Base-by-base conservation (phyloP, 2,329 filamentous ascomycete species). In the Hirsutella rhossiliensis region DNA sequence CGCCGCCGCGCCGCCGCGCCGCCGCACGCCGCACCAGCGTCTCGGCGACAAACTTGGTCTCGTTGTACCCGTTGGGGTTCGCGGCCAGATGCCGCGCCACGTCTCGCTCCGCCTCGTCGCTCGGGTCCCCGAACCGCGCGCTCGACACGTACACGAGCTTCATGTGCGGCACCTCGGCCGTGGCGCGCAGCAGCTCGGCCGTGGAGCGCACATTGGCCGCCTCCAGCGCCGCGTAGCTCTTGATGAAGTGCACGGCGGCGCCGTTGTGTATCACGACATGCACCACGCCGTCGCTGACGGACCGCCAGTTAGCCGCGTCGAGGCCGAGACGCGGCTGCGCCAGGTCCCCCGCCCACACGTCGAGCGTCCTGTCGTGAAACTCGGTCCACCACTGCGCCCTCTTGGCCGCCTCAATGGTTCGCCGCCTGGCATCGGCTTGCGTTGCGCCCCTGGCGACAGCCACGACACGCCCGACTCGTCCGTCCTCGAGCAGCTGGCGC, bases 1-100 rank as follows among this genome's bases (percentile, higher is more conserved):
- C n/a, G n/a, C n/a, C n/a, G n/a, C n/a, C n/a, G n/a, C n/a, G n/a
- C 29, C 7, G 29, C 29, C 30, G 30, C 11, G 4, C 43, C 11
- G 11, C 52, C 46, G 4, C 41, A 39, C 5, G 52, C 47, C 1
- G 46, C 47, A 12, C 52, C 15, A 54, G 19, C 1, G 50, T 44
- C 20, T 54, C 50, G 2, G 52, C 43, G 8, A 54, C 52, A 19
- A 54, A 54, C 40, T 54, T 54, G 4, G 50, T 53, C 44, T 54
- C 52, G 37, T 38, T 47, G 31, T 54, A 54, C 1, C 49, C 49
- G 20, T 46, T 41, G 15, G 37, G 28, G 32, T 41, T 28, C 4
- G 38, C 18, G 15, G 18, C 31, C 4, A 46, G 17, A 3, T 38
- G 30, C 17, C 15, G 40, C 12, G 41, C 41, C 12, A 43, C 41